Percentiles rank a stretch among this genome's conserved stretches.
Evolutionary conservation across 2,329 filamentous ascomycete genomes (phyloP).

Genomic region (Fusarium kyushuense): DNA sequence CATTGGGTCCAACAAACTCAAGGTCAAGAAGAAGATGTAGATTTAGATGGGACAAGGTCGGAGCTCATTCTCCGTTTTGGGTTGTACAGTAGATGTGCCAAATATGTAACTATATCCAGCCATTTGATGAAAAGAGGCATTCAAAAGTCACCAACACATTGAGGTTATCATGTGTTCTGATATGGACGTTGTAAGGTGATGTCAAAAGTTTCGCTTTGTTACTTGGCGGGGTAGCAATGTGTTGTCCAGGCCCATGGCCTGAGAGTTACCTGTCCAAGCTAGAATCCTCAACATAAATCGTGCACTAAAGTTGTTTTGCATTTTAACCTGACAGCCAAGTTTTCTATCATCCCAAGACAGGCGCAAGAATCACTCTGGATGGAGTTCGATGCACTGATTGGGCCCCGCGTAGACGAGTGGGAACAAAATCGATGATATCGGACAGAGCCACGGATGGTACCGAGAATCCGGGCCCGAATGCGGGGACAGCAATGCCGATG

Average conservation of each 20-base stretch:
- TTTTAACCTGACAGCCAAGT: neutral
- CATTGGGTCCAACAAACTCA: slow-evolving; percentile 58
- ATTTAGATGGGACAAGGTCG: slow-evolving; percentile 18
- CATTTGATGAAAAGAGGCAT: slow-evolving; percentile 41
- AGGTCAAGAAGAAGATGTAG: slow-evolving; percentile 54
- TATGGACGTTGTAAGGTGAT: neutral
- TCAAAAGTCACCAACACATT: slow-evolving; percentile 5
- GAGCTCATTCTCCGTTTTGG: slow-evolving; percentile 12
- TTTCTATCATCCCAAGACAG: neutral
- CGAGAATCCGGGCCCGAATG: slow-evolving; percentile 32
- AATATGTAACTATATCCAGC: slow-evolving; percentile 50
- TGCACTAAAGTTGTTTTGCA: neutral
- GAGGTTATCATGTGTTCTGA: neutral
- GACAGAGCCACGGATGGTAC: slow-evolving; percentile 26
- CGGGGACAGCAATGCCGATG: slow-evolving; percentile 9
- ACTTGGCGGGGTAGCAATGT: neutral
- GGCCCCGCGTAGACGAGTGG: slow-evolving; percentile 3
- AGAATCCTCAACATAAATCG: neutral
- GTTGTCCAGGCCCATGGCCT: neutral
- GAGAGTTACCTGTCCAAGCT: neutral
- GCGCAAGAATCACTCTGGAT: neutral
- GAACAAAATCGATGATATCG: slow-evolving; percentile 22
- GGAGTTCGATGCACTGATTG: slow-evolving; percentile 26
- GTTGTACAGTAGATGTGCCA: slow-evolving; percentile 49
- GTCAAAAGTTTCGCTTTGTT: neutral